Evolutionary conservation across 768 basidiomycete species (phyloP), one percentile per base, ranked within the genome.

Genomic region (Rhizopogon rudus): DNA sequence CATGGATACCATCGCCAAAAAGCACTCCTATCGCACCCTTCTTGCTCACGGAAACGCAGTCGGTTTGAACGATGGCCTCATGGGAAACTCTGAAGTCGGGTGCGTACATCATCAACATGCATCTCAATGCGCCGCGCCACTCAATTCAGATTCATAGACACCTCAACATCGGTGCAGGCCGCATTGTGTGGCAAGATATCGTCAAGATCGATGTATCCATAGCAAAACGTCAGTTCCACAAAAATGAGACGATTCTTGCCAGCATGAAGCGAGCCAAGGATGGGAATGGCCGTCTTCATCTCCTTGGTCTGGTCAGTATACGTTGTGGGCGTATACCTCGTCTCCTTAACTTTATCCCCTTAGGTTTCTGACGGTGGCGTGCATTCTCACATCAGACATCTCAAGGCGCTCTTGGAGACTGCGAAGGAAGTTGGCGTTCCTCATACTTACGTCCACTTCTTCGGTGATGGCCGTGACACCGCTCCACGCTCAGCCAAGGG

Each of bases 61-160:
- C 5, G 94, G 94, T 1, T 77, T 98, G 53, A 91, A 78, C 63
- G 95, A 97, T 43, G 95, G 94, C 0, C 81, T 97, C 52, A 98
- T 98, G 95, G 95, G 94, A 14, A 96, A 98, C 75, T 96, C 94
- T 2, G 94, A 98, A 74, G 94, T 97, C 59, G 95, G 94, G 91
- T 94, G 65, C 55, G 90, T 74, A 6, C 5, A 33, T 53, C 28
- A 48, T n/a, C 5, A 33, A 54, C 29, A 48, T 22, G 8, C 20
- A 33, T 57, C 28, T 20, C 48, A 1, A 48, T 7, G 7, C 17
- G 28, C 41, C 4, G 9, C 3, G 1, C 22, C 22, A 12, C 29
- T 41, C 37, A n/a, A 17, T 3, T 29, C 10, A 50, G 5, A 45
- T 28, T 42, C 5, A 49, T 37, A 96, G 93, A 3, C 94, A 97